A percentile compares a stretch with the other conserved stretches of the same genome.
These are phyloP conservation scores for Aspergillus aculeatus DNA, from an alignment of 2,329 filamentous ascomycete species.

Conservation along the genomic window DNA sequence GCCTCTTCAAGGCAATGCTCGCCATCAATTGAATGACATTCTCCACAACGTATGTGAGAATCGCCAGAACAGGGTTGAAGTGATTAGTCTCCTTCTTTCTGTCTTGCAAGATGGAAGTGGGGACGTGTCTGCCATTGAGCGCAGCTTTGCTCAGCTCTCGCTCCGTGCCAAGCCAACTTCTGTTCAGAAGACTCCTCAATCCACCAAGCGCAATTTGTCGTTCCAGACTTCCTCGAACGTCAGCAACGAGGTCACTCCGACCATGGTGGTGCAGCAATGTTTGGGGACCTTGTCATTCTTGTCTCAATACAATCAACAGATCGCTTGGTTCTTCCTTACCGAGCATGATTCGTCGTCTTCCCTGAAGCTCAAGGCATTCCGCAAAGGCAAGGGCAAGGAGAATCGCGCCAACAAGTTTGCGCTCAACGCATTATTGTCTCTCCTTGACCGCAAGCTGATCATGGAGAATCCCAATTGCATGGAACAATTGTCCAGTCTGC, in stretches of 20 bases:
- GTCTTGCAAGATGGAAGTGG: conserved; percentile 94
- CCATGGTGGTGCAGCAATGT: conserved; percentile 95
- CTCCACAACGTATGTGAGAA: conserved; percentile 93
- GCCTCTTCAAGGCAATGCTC: conserved; percentile 82
- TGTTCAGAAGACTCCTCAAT: conserved; percentile 78
- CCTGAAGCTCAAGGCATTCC: conserved; percentile 71
- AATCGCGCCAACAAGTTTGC: conserved; percentile 82
- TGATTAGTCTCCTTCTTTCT: conserved; percentile 86
- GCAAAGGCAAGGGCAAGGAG: conserved; percentile 88
- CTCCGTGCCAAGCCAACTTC: conserved; percentile 80
- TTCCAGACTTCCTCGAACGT: conserved; percentile 55
- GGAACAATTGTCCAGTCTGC: conserved; percentile 83
- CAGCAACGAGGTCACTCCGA: conserved; percentile 84
- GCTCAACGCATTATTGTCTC: conserved; percentile 81
- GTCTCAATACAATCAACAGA: conserved; percentile 78
- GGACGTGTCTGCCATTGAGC: conserved; percentile 89
- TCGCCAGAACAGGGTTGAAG: conserved; percentile 89
- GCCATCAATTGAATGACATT: conserved; percentile 79
- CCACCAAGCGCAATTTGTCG: conserved; percentile 71
- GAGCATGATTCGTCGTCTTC: conserved; percentile 82
- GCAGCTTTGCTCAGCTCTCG: conserved; percentile 91
- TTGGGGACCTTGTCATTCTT: conserved; percentile 81
- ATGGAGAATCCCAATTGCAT: conserved; percentile 97
- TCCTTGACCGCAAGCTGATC: conserved; percentile 90
- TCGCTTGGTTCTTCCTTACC: conserved; percentile 87